Evolutionary conservation across 768 basidiomycete genomes (phyloP).

Genomic region (Lanmaoa pseudosensibilis): DNA sequence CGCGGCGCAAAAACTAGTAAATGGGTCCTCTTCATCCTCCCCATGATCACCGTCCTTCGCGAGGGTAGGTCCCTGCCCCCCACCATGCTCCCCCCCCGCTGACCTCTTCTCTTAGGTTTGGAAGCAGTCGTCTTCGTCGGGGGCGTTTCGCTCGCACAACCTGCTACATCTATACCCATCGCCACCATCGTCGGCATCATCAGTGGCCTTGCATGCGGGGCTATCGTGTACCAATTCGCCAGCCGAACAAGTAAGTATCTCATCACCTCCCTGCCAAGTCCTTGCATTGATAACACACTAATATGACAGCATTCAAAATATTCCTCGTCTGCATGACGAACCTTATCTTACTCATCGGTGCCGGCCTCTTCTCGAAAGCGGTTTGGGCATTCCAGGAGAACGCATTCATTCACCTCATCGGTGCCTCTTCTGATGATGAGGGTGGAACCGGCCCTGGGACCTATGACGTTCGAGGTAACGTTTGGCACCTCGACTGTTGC

Average conservation of each 20-base stretch:
- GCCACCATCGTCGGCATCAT: constrained; percentile 85
- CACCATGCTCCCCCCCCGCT: not conserved
- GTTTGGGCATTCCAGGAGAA: constrained; percentile 72
- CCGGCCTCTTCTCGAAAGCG: constrained; percentile 85
- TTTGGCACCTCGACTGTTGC: constrained; percentile 89
- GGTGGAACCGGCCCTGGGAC: constrained; percentile 80
- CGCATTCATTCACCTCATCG: constrained; percentile 66
- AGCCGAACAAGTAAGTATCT: constrained; percentile 61
- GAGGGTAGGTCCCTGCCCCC: constrained; percentile 58
- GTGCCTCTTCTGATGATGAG: constrained; percentile 67
- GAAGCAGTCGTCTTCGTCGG: constrained; percentile 95
- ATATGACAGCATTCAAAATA: constrained; percentile 65
- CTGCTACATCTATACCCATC: constrained; percentile 84
- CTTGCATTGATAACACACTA: not conserved
- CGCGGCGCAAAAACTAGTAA: constrained; percentile 56
- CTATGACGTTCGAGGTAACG: constrained; percentile 75
- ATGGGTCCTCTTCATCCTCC: constrained; percentile 89
- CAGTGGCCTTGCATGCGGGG: constrained; percentile 71
- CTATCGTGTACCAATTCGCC: constrained; percentile 78
- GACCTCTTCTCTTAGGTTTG: constrained; percentile 47
- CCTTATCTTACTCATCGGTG: constrained; percentile 88
- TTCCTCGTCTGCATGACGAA: constrained; percentile 94
- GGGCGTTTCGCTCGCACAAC: constrained; percentile 83
- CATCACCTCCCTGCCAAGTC: too few relatives aligned
- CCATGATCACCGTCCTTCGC: constrained; percentile 87